phyloP scores from a whole-genome alignment of 257 asterid genomes.

The Anisodus tanguticus region DNA sequence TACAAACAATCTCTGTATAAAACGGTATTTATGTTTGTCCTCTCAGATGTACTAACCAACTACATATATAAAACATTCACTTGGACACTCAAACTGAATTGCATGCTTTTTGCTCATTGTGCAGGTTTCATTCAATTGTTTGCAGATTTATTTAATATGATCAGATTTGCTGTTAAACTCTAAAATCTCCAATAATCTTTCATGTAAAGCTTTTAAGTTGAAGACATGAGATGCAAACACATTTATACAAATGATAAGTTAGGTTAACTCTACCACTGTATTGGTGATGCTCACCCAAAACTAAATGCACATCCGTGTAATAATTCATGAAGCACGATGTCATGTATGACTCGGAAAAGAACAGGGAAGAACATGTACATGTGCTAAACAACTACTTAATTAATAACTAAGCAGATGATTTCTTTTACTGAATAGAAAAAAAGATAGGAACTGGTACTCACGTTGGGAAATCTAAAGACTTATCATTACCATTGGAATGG shows the following conservation, averaged over 20 bases:
- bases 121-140: not conserved
- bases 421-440: not conserved
- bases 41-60: too few relatives aligned
- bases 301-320: not conserved
- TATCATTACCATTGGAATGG: slow-evolving; percentile 35
- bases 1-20: not conserved
- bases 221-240: not conserved
- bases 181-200: not conserved
- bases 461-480: slow-evolving; percentile 41
- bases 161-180: not conserved
- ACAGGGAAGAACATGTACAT: not conserved
- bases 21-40: too few relatives aligned
- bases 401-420: not conserved
- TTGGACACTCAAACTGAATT: not conserved
- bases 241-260: not conserved
- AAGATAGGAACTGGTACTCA: slow-evolving; percentile 43
- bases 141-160: not conserved
- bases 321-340: not conserved
- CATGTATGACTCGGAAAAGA: not conserved
- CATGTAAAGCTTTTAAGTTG: not conserved
- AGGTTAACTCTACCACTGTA: not conserved
- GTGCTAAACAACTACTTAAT: not conserved
- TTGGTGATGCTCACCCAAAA: not conserved
- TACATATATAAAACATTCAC: not conserved
- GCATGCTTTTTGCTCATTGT: not conserved